A percentile compares a stretch with the other conserved stretches of the same genome.
These are phyloP conservation scores for Hypoxylon sp. DNA, from an alignment of 2,329 filamentous ascomycete genomes.

Conservation along the genomic window DNA sequence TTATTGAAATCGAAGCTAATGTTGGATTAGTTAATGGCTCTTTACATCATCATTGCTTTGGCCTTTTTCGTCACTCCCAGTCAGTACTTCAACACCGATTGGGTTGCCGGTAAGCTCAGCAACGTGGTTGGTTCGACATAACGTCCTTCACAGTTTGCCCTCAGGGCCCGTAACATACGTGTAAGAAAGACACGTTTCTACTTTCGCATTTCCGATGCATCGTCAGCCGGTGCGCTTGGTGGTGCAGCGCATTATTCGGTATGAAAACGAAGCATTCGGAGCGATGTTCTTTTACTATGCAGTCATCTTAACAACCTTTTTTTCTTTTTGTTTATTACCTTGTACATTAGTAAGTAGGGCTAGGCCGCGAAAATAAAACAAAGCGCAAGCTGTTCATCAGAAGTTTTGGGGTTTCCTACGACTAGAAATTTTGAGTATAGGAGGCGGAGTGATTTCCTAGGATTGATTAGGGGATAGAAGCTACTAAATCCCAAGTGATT, in stretches of 20 bases:
- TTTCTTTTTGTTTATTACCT: constrained; percentile 15
- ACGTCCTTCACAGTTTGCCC: constrained; percentile 1
- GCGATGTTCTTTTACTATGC: constrained; percentile 6
- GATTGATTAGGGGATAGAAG: constrained; percentile 11
- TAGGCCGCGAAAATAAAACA: constrained; percentile 16
- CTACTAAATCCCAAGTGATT: no score
- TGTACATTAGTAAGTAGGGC: constrained; percentile 26
- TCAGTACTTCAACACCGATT: constrained; percentile 55
- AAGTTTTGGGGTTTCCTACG: constrained; percentile 4
- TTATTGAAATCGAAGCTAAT: constrained; percentile 27
- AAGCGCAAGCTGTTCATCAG: constrained; percentile 12
- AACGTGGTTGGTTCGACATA: constrained; percentile 24
- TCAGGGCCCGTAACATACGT: no score
- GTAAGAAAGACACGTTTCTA: no score
- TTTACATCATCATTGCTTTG: constrained; percentile 68
- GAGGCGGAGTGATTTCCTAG: constrained; percentile 7
- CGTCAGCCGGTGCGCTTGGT: not conserved
- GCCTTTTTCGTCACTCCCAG: constrained; percentile 66
- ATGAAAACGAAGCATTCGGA: no score
- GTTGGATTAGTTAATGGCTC: constrained; percentile 51
- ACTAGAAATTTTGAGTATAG: constrained; percentile 9
- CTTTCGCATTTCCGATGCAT: no score
- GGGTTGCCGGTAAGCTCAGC: constrained; percentile 17
- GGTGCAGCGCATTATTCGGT: no score
- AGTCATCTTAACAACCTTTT: constrained; percentile 9